Evolutionary conservation across 2,329 filamentous ascomycete species (phyloP).

Genomic region (Ophiocordyceps sinensis): DNA sequence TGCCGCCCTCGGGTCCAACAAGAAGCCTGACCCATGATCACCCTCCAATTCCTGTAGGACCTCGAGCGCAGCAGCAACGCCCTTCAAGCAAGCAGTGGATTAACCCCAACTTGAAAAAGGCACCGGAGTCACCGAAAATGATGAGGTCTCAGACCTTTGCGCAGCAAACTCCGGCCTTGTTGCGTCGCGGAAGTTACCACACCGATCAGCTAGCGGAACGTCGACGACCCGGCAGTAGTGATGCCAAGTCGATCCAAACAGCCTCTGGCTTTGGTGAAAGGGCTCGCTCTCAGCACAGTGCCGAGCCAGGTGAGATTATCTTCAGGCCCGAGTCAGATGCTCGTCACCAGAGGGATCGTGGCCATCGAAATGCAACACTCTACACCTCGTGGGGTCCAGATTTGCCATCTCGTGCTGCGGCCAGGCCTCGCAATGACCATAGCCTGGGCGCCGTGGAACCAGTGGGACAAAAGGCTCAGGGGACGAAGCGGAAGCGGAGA

Average conservation of each 20-base stretch:
- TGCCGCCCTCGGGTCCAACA: slow-evolving; percentile 25
- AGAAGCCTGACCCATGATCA: slow-evolving; percentile 26
- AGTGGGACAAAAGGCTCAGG: background rate
- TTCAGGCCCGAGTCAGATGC: slow-evolving; percentile 25
- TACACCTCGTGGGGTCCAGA: background rate
- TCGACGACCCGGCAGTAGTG: slow-evolving; percentile 37
- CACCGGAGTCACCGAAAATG: slow-evolving; percentile 36
- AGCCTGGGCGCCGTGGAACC: background rate
- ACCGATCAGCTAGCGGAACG: slow-evolving; percentile 21
- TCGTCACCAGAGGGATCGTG: slow-evolving; percentile 11
- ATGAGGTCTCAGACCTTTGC: slow-evolving; percentile 35
- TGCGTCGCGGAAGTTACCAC: slow-evolving; percentile 21
- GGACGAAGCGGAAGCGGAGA: slow-evolving; percentile 11
- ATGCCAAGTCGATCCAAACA: slow-evolving; percentile 31
- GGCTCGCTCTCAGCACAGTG: slow-evolving; percentile 24
- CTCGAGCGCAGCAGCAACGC: slow-evolving; percentile 35
- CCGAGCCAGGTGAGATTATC: slow-evolving; percentile 32
- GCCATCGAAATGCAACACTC: background rate
- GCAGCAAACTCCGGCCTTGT: slow-evolving; percentile 22
- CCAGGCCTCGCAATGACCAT: background rate
- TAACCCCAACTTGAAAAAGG: slow-evolving; percentile 36
- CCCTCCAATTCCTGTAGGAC: slow-evolving; percentile 36
- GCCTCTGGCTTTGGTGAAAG: slow-evolving; percentile 18
- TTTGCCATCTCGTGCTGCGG: background rate
- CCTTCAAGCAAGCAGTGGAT: slow-evolving; percentile 47